These are phyloP conservation scores for Pneumocystis canis DNA, from an alignment of 1,139 yeast genomes.

Conservation along the genomic window DNA sequence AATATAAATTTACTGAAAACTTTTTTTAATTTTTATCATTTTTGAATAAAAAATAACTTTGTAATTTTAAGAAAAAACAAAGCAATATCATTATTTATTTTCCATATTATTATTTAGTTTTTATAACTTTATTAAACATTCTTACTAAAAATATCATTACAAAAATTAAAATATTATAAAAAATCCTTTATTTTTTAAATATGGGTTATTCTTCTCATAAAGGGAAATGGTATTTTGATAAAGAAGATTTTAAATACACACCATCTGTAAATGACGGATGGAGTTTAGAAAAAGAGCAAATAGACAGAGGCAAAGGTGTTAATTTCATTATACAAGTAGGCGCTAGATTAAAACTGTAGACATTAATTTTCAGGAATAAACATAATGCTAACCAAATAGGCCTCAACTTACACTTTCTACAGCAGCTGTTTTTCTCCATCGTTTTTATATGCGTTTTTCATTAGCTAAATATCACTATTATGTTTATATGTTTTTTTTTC, in stretches of 20 bases:
- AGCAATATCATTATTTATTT: neutral
- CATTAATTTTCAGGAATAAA: neutral
- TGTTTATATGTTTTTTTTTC: conserved; percentile 7
- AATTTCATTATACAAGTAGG: conserved; percentile 34
- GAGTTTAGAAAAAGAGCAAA: conserved; percentile 28
- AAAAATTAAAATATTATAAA: neutral
- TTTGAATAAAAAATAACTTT: neutral
- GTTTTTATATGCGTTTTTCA: conserved; percentile 36
- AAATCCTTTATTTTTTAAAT: neutral
- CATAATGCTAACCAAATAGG: neutral
- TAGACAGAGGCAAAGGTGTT: conserved; percentile 34
- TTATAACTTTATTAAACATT: neutral
- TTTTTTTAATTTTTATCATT: neutral
- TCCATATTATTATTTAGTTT: neutral
- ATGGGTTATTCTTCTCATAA: neutral
- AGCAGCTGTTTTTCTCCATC: conserved; percentile 36
- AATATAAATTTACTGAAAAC: neutral
- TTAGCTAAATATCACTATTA: conserved; percentile 30
- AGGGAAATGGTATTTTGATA: conserved; percentile 15
- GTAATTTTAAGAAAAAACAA: neutral
- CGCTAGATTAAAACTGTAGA: conserved; percentile 26
- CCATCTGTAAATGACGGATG: conserved; percentile 25
- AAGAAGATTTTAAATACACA: conserved; percentile 15
- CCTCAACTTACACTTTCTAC: conserved; percentile 36
- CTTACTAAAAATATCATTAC: neutral